phyloP scores from a whole-genome alignment of 176 grass and related monocot species.

The Aegilops bicornis region DNA sequence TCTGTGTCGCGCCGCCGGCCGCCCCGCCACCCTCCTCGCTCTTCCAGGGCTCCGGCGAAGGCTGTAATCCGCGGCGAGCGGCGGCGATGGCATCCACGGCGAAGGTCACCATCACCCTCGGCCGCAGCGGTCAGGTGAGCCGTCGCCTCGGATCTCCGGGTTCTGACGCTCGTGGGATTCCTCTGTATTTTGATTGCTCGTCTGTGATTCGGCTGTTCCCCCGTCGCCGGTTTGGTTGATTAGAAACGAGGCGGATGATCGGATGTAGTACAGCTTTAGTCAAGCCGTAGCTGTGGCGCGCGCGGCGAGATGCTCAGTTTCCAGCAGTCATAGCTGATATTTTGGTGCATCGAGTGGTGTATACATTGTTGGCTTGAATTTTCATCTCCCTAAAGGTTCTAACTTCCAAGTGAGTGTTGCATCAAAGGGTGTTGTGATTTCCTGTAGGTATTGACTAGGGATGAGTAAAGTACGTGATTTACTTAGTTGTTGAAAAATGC shows the following conservation, averaged over 20 bases:
- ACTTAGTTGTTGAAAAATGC: not conserved
- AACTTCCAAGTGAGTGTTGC: not conserved
- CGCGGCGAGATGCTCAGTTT: not conserved
- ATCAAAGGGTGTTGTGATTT: not conserved
- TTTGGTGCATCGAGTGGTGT: not conserved
- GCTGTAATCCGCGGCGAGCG: not conserved
- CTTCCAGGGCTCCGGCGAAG: not conserved
- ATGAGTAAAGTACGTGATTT: not conserved
- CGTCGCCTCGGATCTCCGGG: not conserved
- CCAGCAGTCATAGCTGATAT: not conserved
- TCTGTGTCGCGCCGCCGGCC: not conserved
- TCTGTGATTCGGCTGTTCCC: not conserved
- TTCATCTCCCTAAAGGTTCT: not conserved
- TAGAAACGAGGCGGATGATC: conserved; percentile 6
- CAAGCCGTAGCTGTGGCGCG: not conserved
- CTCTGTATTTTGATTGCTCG: not conserved
- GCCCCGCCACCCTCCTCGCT: not conserved
- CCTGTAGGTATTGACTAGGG: not conserved
- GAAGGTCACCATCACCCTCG: conserved; percentile 71
- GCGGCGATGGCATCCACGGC: conserved; percentile 38
- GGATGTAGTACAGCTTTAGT: not conserved
- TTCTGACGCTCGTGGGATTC: not conserved
- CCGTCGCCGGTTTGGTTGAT: not conserved
- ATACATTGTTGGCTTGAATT: not conserved
- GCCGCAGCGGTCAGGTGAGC: conserved; percentile 68